phyloP scores from a whole-genome alignment of 208 protist genomes.

The Leishmania martiniquensis region DNA sequence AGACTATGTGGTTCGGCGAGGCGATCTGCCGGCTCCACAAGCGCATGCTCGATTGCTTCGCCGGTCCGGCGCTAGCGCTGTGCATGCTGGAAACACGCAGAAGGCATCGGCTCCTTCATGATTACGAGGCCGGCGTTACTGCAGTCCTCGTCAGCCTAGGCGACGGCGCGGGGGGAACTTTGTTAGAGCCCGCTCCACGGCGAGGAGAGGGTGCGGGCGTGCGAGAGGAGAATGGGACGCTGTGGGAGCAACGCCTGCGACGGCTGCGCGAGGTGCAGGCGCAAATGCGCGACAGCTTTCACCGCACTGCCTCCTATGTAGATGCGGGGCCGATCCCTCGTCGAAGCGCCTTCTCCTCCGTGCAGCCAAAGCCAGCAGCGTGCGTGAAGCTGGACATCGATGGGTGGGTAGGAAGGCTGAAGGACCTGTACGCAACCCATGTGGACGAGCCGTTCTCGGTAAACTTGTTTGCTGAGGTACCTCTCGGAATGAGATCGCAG shows the following conservation, averaged over 20 bases:
- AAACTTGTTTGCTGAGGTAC: neutral
- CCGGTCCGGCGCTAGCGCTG: conserved; percentile 8
- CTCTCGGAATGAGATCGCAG: too few relatives aligned
- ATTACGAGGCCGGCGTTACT: conserved; percentile 9
- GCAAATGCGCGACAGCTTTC: neutral
- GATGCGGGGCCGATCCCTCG: neutral
- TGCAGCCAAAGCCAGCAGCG: neutral
- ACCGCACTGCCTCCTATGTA: conserved; percentile 14
- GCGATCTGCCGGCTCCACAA: conserved; percentile 19
- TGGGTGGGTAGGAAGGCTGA: neutral
- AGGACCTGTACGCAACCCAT: conserved; percentile 1
- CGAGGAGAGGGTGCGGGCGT: neutral
- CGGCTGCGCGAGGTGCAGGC: conserved; percentile 8
- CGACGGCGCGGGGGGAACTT: too few relatives aligned
- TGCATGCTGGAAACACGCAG: conserved; percentile 24
- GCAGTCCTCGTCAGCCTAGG: neutral
- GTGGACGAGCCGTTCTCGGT: conserved; percentile 6
- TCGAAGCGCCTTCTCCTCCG: neutral
- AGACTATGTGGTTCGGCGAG: conserved; percentile 14
- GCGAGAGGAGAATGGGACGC: neutral
- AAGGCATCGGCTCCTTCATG: conserved; percentile 14
- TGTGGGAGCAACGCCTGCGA: conserved; percentile 2
- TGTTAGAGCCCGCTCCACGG: too few relatives aligned
- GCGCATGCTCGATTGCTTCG: conserved; percentile 18
- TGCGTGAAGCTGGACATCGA: neutral